These are phyloP conservation scores for Fusarium sublunatum DNA, from an alignment of 2,329 filamentous ascomycete species.

Conservation along the genomic window DNA sequence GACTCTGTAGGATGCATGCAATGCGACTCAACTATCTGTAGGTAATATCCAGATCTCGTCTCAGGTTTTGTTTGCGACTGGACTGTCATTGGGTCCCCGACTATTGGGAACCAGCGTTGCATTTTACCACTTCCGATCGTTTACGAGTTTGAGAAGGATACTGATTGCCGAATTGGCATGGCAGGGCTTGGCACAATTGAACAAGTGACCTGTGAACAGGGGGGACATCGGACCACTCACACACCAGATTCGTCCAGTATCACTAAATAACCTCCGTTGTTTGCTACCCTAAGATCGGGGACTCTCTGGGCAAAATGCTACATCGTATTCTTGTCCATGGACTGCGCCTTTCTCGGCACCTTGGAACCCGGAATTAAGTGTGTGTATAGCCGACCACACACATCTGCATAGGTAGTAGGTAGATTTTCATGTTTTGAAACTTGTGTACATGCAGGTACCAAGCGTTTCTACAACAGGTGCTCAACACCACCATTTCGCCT, in stretches of 20 bases:
- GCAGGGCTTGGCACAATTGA: slow-evolving; percentile 13
- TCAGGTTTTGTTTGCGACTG: background rate
- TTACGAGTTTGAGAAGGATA: slow-evolving; percentile 6
- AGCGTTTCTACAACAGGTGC: background rate
- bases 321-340: slow-evolving; percentile 30
- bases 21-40: slow-evolving; percentile 4
- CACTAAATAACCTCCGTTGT: background rate
- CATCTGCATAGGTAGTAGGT: background rate
- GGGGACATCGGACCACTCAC: slow-evolving; percentile 30
- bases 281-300: slow-evolving; percentile 34
- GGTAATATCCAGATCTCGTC: slow-evolving; percentile 18
- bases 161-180: slow-evolving; percentile 23
- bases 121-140: slow-evolving; percentile 16
- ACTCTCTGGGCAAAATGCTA: background rate
- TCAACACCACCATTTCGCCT: slow-evolving; percentile 16
- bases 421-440: slow-evolving; percentile 6
- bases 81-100: slow-evolving; percentile 9
- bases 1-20: background rate
- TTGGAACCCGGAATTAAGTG: slow-evolving; percentile 12
- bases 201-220: slow-evolving; percentile 18
- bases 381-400: slow-evolving; percentile 9
- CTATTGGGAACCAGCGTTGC: slow-evolving; percentile 17
- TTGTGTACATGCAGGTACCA: slow-evolving; percentile 28
- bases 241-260: slow-evolving; percentile 17
- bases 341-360: slow-evolving; percentile 20